Evolutionary conservation across 148 eudicot genomes (phyloP).

Genomic region (Hydrangea macrophylla): DNA sequence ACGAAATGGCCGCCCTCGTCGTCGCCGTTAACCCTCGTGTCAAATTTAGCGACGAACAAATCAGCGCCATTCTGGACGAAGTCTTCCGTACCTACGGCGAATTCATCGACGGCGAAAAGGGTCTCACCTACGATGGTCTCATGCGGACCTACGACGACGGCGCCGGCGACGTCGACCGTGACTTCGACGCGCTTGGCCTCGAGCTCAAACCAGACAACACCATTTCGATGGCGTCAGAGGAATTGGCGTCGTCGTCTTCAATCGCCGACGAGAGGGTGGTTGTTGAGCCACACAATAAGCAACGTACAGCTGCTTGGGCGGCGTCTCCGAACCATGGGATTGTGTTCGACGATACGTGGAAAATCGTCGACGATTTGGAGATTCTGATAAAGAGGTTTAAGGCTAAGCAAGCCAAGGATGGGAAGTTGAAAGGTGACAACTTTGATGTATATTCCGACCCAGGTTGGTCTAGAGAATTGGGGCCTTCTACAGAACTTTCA

Average conservation of each 20-base stretch:
- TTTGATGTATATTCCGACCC: conserved; percentile 72
- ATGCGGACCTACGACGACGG: conserved; percentile 94
- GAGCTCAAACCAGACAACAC: conserved; percentile 26
- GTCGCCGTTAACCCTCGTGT: conserved; percentile 96
- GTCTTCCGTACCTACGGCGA: conserved; percentile 83
- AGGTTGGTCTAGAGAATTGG: conserved; percentile 93
- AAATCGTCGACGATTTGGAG: conserved; percentile 85
- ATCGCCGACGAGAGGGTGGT: conserved; percentile 44
- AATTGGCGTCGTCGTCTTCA: conserved; percentile 47
- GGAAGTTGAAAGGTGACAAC: conserved; percentile 61
- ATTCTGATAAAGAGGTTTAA: conserved; percentile 66
- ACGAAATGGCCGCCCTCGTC: conserved; percentile 91
- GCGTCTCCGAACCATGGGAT: conserved; percentile 85
- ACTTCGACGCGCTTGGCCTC: conserved; percentile 77
- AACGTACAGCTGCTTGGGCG: conserved; percentile 82
- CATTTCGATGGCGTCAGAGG: conserved; percentile 15
- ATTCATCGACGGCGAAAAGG: conserved; percentile 68
- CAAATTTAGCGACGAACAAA: conserved; percentile 87
- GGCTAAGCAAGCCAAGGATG: conserved; percentile 60
- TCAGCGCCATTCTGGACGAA: conserved; percentile 88
- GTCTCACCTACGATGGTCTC: conserved; percentile 77
- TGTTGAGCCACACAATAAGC: conserved; percentile 65
- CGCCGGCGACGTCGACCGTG: conserved; percentile 97
- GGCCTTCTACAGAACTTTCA: conserved; percentile 52
- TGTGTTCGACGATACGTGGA: conserved; percentile 90